Conservation (phyloP, 208 protist species). For the Leishmania lainsoni region DNA sequence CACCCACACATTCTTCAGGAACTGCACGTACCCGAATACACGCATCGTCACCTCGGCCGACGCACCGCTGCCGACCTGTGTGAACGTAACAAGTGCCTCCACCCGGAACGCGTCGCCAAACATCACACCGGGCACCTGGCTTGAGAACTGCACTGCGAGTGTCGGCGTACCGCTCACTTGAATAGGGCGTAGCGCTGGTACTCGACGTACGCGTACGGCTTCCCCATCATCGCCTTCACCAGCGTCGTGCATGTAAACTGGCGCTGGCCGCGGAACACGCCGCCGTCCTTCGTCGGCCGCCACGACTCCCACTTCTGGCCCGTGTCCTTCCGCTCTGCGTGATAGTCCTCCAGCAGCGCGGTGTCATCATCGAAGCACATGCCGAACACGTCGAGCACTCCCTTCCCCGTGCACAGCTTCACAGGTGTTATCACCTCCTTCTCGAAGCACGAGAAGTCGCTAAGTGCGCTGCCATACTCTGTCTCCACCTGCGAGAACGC, state of each 20-base stretch:
- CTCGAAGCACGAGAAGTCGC: constrained; percentile 48
- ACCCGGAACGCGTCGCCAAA: constrained; percentile 63
- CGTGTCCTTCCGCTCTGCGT: constrained; percentile 47
- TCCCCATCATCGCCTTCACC: constrained; percentile 58
- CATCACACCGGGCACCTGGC: constrained; percentile 60
- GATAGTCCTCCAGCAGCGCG: constrained; percentile 48
- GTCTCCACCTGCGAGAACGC: constrained; percentile 59
- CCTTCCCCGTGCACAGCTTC: constrained; percentile 41
- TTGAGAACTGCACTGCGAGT: constrained; percentile 66
- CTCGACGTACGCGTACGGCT: constrained; percentile 55
- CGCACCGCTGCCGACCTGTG: constrained; percentile 35
- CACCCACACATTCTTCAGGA: constrained; percentile 56
- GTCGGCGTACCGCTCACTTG: constrained; percentile 52
- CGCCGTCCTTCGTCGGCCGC: constrained; percentile 40
- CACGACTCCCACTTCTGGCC: constrained; percentile 59
- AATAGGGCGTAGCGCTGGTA: constrained; percentile 69
- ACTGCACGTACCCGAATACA: constrained; percentile 55
- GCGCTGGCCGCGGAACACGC: constrained; percentile 54
- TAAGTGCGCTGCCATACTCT: constrained; percentile 62
- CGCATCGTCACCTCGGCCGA: constrained; percentile 29
- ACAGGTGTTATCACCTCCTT: constrained; percentile 59
- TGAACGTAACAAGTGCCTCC: constrained; percentile 51
- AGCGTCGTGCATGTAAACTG: constrained; percentile 56
- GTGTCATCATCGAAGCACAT: constrained; percentile 61
- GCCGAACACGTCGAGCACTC: constrained; percentile 64